Evolutionary conservation across 2,329 filamentous ascomycete species (phyloP), one percentile per base, ranked within the genome.

Genomic region (Alternaria atra): DNA sequence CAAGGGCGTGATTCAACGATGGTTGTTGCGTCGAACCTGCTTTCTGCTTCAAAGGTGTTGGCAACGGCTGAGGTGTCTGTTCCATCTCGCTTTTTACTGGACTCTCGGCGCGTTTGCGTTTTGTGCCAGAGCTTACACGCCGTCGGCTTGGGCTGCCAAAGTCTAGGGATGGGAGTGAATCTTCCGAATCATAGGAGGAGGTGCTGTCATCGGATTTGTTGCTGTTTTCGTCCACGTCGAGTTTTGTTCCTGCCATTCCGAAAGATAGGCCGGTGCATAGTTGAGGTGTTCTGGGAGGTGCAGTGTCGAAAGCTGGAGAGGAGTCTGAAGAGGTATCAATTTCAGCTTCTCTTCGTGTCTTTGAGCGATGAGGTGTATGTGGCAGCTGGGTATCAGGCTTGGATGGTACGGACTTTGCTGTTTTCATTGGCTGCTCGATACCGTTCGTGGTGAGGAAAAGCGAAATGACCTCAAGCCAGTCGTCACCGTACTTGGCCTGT

Each of bases 21-120:
- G 55, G 55, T 20, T 57, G 23, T 13, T 57, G 48, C 9, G 15
- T 43, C 3, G 46, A 15, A 13, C 1, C 30, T 25, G 20, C 20
- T 35, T 25, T 20, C 25, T 13, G 8, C 27, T 17, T 35, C 5
- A 15, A 48, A 20, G 23, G 25, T 30, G 42, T 47, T 25, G 20
- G 13, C 32, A 6, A 34, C 15, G 20, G 32, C 32, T 27, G 30
- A 37, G 46, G 13, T 4, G 7, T 35, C 2, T 50, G 32, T 25
- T 50, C 46, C 32, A 23, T 30, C 23, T 32, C 34, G 15, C 46
- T 32, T 43, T 65, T 65, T 7, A 40, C 30, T 5, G 69, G 55
- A 25, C 67, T 71, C 48, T 67, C 61, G 2, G 40, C 34, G 29
- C 74, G 66, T 52, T 76, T 75, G 15, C 74, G 72, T 50, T 77